A percentile compares a stretch with the other conserved stretches of the same genome.
These are phyloP conservation scores for Leccinum barrowsii DNA, from an alignment of 768 basidiomycete species.

Conservation along the genomic window DNA sequence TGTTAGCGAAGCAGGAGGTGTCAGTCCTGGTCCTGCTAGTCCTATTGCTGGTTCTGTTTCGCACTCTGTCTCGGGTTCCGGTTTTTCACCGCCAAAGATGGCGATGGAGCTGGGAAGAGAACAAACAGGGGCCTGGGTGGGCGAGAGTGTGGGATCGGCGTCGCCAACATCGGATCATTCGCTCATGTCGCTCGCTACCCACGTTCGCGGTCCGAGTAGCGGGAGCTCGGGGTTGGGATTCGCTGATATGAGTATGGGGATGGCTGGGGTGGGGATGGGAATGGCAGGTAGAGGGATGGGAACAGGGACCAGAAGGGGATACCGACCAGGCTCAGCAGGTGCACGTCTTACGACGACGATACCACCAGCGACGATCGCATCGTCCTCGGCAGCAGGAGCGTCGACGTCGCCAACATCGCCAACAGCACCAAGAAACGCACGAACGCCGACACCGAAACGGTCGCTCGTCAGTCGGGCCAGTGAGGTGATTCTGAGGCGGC, in stretches of 20 bases:
- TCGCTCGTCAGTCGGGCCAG: conserved; percentile 12
- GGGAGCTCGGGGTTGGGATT: neutral
- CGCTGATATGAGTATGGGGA: neutral
- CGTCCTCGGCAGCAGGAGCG: too few relatives aligned
- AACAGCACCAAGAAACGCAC: neutral
- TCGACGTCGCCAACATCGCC: neutral
- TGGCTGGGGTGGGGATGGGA: neutral
- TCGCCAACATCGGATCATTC: conserved; percentile 13
- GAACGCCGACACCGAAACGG: neutral
- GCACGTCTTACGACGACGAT: conserved; percentile 17
- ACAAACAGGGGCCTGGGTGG: neutral
- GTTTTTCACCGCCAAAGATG: neutral
- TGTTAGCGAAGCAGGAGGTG: too few relatives aligned
- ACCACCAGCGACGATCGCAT: too few relatives aligned
- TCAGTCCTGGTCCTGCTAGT: neutral
- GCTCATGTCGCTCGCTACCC: conserved; percentile 15
- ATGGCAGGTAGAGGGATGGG: neutral
- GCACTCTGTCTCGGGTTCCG: neutral
- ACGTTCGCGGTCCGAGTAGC: conserved; percentile 4
- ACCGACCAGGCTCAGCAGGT: conserved; percentile 26
- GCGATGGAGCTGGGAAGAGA: neutral
- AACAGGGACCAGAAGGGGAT: neutral
- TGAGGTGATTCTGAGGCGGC: conserved; percentile 22
- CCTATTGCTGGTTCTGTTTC: neutral
- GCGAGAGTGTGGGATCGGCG: neutral